Evolutionary conservation across 176 grass and related monocot genomes (phyloP), one percentile per base, ranked within the genome.

Genomic region (Zizania latifolia): DNA sequence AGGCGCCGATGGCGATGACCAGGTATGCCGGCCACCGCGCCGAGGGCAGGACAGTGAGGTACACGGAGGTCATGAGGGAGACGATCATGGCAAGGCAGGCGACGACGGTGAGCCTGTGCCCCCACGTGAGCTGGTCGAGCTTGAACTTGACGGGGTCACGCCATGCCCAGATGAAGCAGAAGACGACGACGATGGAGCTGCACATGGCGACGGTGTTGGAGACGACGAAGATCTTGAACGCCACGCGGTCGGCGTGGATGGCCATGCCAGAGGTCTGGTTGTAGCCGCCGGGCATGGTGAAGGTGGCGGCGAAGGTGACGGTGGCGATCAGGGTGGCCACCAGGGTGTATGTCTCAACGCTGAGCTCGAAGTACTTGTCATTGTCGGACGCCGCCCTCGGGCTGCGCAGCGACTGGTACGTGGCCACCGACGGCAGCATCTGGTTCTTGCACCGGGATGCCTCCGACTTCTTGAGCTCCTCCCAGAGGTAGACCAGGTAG

Each of bases 381-480:
- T 33, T 31, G 41, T 27, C 23, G 2, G n/a, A n/a, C n/a, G n/a
- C n/a, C n/a, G 82, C 23, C 56, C 30, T 71, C 34, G 68, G 67
- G 50, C 48, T 71, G 32, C 34, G 32, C 26, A 78, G 59, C 11
- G 75, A 70, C 30, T 54, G 43, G 8, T 57, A 79, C 1, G 55
- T 56, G 16, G 57, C 40, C 11, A 72, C 55, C 17, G 73, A 66
- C 4, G 75, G 66, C 46, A 85, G 45, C 68, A 26, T 50, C 23
- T 63, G 39, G 27, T 85, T 85, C 75, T 79, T 79, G 74, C 65
- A 78, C 77, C 37, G n/a, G n/a, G n/a, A n/a, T n/a, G n/a, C n/a
- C n/a, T n/a, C n/a, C n/a, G n/a, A n/a, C n/a, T n/a, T n/a, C 59
- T 73, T 85, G 26, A 85, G 53, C 50, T 79, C 43, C 58, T 78